Evolutionary conservation across 192 early-diverging fungal species (phyloP), one percentile per base, ranked within the genome.

Genomic region (Gamsiella multidivaricata): DNA sequence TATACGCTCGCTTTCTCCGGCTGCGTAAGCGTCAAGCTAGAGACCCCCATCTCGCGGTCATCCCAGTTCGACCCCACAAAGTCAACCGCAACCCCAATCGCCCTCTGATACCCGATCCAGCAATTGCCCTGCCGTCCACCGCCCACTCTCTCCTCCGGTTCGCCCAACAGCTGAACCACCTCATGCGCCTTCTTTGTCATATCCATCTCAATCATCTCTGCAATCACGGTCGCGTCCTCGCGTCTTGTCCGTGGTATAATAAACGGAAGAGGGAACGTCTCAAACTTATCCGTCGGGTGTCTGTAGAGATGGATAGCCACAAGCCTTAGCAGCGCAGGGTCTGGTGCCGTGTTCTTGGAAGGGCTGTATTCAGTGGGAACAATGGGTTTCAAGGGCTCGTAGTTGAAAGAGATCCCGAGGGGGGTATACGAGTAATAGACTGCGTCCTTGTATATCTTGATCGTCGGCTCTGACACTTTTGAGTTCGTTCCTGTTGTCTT

Each of bases 31-130:
- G 71, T 75, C 28, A 61, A 5, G 12, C 63, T 58, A 9, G 53
- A 28, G 5, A 75, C 37, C 1, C 2, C 61, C 85, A 86, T 84
- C n/a, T 71, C 56, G 18, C 80, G 60, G 58, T 84, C 79, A 10
- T 86, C 85, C 85, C 85, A 86, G 53, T 79, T 73, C 11, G 76
- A 45, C 1, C 85, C 85, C n/a, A 71, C 78, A 15, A 86, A 72
- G 56, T 83, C 80, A 20, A 84, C 65, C 15, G 81, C 45, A 0
- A 86, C 34, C 14, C 82, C 83, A 17, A 46, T 22, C 10, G 54
- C 45, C 34, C 42, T 70, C 31, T 70, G 60, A 47, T 82, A 86
- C 53, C 83, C 82, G 22, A 86, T 79, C 85, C 85, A 86, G 32
- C 85, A 86, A 51, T 80, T 70, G 23, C 82, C 67, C 7, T 60